Evolutionary conservation across 2,329 filamentous ascomycete genomes (phyloP), one percentile per base, ranked within the genome.

Genomic region (Zasmidium citrigriseum): DNA sequence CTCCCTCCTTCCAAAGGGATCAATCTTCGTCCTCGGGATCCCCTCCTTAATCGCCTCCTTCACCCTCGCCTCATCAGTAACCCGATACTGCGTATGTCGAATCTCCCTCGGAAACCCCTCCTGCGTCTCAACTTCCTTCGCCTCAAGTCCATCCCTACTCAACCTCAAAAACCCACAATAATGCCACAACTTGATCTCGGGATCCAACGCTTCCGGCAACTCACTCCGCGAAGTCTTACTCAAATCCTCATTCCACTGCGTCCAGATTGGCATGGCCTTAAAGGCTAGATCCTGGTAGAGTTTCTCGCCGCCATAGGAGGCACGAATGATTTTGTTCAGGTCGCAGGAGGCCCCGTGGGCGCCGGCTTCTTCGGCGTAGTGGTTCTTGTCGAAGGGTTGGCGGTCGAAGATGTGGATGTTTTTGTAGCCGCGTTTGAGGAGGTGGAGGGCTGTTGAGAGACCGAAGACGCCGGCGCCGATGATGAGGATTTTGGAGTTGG

Each of bases 401-500:
- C 70, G 70, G 54, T 84, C 68, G 47, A 70, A 70, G 38, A 71
- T 23, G 21, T 64, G 62, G 14, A 71, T 61, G 53, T 68, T 67
- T 4, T 56, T 63, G 41, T 70, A 69, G 47, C 67, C 67, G 29
- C 62, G 55, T 34, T 59, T 52, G 18, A 65, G 54, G 9, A 71
- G 66, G 41, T 70, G 67, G 4, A 70, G 59, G 22, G 77, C 76
- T 7, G 75, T 76, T n/a, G 73, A 75, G 51, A 77, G 65, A 34
- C 77, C 77, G 24, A 79, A 75, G 47, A 79, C 77, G n/a, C 77
- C 77, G 18, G 73, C 73, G 46, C 77, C 77, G 14, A 80, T 62
- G 47, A 79, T 77, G 23, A 61, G 49, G 27, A 71, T 65, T 48
- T 63, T 63, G 49, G 61, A 63, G 51, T 60, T 57, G 46, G 57